Evolutionary conservation across 495 filamentous ascomycete species (phyloP).

Genomic region (Hypomontagnella monticulosa): DNA sequence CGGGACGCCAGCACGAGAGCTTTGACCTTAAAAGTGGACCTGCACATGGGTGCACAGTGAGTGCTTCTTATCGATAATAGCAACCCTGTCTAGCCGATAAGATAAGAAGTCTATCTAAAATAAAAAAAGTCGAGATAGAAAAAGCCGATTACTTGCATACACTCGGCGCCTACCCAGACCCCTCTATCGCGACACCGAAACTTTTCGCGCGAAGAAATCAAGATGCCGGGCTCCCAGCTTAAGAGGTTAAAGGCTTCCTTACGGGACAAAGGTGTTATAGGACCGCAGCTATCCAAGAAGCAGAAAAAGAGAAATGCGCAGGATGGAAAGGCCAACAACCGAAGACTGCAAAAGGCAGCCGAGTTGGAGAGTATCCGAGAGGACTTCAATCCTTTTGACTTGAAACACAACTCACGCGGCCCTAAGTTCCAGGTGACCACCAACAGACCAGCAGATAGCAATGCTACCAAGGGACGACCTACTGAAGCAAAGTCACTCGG

Average conservation of each 20-base stretch:
- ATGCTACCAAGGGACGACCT: slow-evolving; percentile 69
- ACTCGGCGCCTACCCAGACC: background rate
- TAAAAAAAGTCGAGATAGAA: slow-evolving; percentile 31
- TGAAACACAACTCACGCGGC: slow-evolving; percentile 73
- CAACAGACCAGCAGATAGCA: slow-evolving; percentile 62
- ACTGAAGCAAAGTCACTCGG: slow-evolving; percentile 84
- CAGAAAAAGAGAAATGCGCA: slow-evolving; percentile 79
- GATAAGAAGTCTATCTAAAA: slow-evolving; percentile 14
- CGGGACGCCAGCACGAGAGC: too few species aligned
- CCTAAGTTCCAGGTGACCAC: slow-evolving; percentile 81
- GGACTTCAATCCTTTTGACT: slow-evolving; percentile 96
- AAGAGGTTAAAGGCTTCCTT: slow-evolving; percentile 94
- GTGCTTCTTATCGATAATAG: slow-evolving; percentile 1
- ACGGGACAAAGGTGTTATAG: slow-evolving; percentile 84
- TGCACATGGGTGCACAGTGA: too few species aligned
- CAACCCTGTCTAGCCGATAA: slow-evolving; percentile 24
- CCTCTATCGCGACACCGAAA: background rate
- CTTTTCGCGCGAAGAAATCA: slow-evolving; percentile 17
- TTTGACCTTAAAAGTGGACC: too few species aligned
- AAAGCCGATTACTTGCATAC: background rate
- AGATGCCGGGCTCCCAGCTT: slow-evolving; percentile 93
- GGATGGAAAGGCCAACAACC: slow-evolving; percentile 69
- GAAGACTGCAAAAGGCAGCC: slow-evolving; percentile 74
- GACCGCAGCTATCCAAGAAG: slow-evolving; percentile 91
- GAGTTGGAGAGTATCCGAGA: slow-evolving; percentile 87